Base-by-base conservation (phyloP, 2,329 filamentous ascomycete genomes). In the Colletotrichum tropicicola region DNA sequence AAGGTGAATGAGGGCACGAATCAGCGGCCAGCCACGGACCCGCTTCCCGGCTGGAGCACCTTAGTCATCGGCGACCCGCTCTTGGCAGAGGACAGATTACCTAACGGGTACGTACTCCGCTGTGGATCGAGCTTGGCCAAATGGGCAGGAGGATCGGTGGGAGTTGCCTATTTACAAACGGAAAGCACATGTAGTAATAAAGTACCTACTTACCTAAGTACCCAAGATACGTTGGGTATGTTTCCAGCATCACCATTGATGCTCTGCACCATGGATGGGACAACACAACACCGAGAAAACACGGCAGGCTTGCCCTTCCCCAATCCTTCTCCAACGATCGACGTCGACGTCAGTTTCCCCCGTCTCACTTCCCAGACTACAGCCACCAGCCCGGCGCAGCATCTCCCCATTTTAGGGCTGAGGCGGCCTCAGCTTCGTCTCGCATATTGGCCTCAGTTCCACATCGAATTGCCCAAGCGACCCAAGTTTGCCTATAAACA, bases 1-100 rank as follows among this genome's bases (percentile, higher is more conserved):
- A 62, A 44, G 8, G 6, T 25, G 57, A 61, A 49, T 61, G 62
- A 65, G 62, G 62, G 62, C 62, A 65, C 62, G 62, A 65, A 65
- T 65, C 62, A 65, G 62, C 57, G 44, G 17, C 27, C 27, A 48
- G 49, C 57, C 59, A 65, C 30, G 23, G 62, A 52, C 49, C 62
- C 62, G 30, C 62, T 52, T 19, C 13, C 25, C 51, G 43, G 52
- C 51, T 27, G 62, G 35, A 65, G n/a, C 10, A 51, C 47, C 57
- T 65, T 65, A 65, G 62, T 62, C 49, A 65, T 44, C 45, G 9
- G 43, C 27, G 27, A 17, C 25, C 49, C 25, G 35, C 39, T 44
- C 61, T 65, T 62, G 62, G 62, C 57, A 45, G 30, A n/a, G 15
- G 37, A 13, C 15, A 51, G 43, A 65, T 65, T 65, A 65, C 61